These are phyloP conservation scores for Pezicula neosporulosa DNA, from an alignment of 2,329 filamentous ascomycete genomes.

Conservation along the genomic window DNA sequence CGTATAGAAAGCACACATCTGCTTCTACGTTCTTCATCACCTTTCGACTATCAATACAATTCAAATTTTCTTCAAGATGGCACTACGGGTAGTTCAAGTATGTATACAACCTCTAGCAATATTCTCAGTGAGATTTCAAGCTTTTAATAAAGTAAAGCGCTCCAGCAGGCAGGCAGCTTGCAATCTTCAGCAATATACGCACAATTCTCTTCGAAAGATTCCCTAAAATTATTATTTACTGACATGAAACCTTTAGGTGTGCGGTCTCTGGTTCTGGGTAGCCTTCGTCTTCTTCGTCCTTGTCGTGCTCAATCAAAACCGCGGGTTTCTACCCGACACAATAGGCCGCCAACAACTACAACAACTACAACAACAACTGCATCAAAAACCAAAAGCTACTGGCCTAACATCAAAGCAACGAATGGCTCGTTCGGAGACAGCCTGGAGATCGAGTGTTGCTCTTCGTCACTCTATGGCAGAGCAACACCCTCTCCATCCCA, in stretches of 20 bases:
- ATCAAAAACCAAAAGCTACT: not conserved
- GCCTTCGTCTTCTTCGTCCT: constrained; percentile 21
- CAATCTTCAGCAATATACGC: too few species aligned
- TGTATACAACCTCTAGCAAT: too few species aligned
- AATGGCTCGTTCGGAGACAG: constrained; percentile 19
- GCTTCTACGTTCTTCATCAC: too few species aligned
- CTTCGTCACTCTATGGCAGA: constrained; percentile 20
- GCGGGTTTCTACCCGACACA: constrained; percentile 3
- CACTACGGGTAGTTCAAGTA: too few species aligned
- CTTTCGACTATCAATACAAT: too few species aligned
- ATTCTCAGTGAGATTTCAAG: too few species aligned
- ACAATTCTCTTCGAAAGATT: too few species aligned
- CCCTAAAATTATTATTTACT: too few species aligned
- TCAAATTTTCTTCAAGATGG: too few species aligned
- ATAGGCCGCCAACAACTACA: not conserved
- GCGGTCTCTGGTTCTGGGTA: constrained; percentile 24
- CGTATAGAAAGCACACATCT: too few species aligned
- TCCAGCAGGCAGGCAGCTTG: too few species aligned
- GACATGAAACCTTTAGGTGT: constrained; percentile 8
- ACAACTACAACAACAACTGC: not conserved
- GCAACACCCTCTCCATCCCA: constrained; percentile 14
- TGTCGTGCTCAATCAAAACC: constrained; percentile 17
- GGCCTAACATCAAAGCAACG: constrained; percentile 16
- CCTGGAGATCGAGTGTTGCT: constrained; percentile 18
- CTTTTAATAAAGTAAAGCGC: too few species aligned